Percentiles rank a stretch among this genome's conserved stretches.
These are phyloP conservation scores for Magnusiomyces suaveolens DNA, from an alignment of 1,139 yeast species.

Conservation along the genomic window DNA sequence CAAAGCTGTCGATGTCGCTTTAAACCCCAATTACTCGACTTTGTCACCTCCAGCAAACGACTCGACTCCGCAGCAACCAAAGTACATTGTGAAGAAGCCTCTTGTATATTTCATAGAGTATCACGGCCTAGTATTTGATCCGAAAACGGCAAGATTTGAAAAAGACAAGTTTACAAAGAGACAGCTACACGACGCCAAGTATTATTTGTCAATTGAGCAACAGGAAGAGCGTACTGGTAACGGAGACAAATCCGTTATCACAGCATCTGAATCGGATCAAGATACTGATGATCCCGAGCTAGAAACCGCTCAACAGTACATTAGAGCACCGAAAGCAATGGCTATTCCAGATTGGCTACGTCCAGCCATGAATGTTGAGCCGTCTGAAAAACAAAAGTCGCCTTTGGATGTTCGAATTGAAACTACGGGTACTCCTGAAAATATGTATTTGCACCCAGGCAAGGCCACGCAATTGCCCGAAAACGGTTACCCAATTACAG, in stretches of 20 bases:
- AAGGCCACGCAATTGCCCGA: background rate
- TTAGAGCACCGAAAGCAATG: background rate
- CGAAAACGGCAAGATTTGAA: background rate
- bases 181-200: background rate
- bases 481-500: background rate
- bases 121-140: background rate
- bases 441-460: background rate
- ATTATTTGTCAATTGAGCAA: background rate
- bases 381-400: background rate
- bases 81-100: background rate
- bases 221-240: background rate
- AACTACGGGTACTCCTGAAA: conserved; percentile 1
- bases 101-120: background rate
- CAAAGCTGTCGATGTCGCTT: background rate
- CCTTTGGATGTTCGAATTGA: background rate
- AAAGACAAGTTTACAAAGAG: background rate
- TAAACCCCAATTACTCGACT: too few species aligned
- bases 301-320: background rate
- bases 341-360: background rate
- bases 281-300: background rate
- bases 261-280: too few species aligned
- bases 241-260: background rate
- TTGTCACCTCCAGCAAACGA: background rate
- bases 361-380: background rate
- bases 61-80: background rate